phyloP scores from a whole-genome alignment of 176 grass and related monocot species.

The bread wheat (Triticum aestivum) region DNA sequence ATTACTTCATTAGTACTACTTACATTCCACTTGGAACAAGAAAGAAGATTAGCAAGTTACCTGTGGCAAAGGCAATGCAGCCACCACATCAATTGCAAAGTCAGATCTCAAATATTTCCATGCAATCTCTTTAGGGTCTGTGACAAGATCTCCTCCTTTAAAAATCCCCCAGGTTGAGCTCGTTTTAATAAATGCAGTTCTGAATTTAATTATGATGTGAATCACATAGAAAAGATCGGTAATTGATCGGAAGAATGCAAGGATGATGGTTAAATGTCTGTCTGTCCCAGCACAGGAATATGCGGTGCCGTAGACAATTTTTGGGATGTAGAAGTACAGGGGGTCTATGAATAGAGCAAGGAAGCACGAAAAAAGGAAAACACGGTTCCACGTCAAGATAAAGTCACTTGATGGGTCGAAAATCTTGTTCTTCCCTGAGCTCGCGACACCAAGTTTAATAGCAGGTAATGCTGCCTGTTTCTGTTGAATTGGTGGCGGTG shows the following conservation, averaged over 20 bases:
- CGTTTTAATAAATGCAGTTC: conserved; percentile 65
- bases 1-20: not conserved
- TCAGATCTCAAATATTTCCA: conserved; percentile 82
- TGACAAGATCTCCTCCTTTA: conserved; percentile 77
- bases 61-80: conserved; percentile 93
- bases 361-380: conserved; percentile 78
- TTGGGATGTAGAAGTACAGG: conserved; percentile 86
- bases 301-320: conserved; percentile 14
- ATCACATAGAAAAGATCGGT: conserved; percentile 72
- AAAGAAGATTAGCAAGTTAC: conserved; percentile 40
- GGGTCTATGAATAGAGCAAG: conserved; percentile 87
- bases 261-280: conserved; percentile 38
- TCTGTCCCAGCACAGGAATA: conserved; percentile 56
- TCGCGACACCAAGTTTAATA: conserved; percentile 34
- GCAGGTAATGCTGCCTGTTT: conserved; percentile 43
- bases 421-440: conserved; percentile 39
- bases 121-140: conserved; percentile 68
- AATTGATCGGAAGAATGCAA: conserved; percentile 70
- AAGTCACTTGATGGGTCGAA: conserved; percentile 74
- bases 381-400: conserved; percentile 69
- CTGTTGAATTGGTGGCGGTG: conserved; percentile 49
- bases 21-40: not conserved
- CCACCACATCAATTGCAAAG: conserved; percentile 64
- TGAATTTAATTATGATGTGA: conserved; percentile 83
- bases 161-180: conserved; percentile 53